phyloP scores from a whole-genome alignment of 1,284 basidiomycete genomes.

The Macrocystidia cucumis region DNA sequence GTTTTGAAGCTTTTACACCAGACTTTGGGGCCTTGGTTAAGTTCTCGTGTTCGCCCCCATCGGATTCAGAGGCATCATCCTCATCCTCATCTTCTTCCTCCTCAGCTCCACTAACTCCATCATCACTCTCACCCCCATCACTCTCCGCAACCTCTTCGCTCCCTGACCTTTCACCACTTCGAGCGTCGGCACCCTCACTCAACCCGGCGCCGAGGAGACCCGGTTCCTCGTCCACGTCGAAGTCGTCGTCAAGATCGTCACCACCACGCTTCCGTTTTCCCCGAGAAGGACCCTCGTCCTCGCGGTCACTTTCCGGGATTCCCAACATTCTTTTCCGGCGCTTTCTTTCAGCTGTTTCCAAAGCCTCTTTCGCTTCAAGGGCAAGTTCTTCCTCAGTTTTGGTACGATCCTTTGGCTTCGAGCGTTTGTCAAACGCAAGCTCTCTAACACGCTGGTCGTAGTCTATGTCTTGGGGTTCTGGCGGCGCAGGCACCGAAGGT shows the following conservation, averaged over 20 bases:
- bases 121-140: slow-evolving; percentile 24
- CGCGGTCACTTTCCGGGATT: slow-evolving; percentile 55
- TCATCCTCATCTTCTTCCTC: slow-evolving; percentile 21
- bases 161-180: slow-evolving; percentile 24
- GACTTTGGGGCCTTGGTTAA: slow-evolving; percentile 21
- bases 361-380: slow-evolving; percentile 78
- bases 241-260: slow-evolving; percentile 95
- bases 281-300: slow-evolving; percentile 43
- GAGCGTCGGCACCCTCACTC: slow-evolving; percentile 34
- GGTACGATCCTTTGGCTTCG: slow-evolving; percentile 91
- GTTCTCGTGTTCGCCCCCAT: slow-evolving; percentile 35
- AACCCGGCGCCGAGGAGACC: slow-evolving; percentile 38
- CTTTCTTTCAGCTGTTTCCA: slow-evolving; percentile 82
- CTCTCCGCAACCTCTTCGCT: slow-evolving; percentile 25
- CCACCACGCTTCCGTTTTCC: slow-evolving; percentile 47
- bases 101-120: slow-evolving; percentile 29
- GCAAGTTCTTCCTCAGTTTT: slow-evolving; percentile 96
- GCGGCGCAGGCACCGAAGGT: slow-evolving; percentile 16
- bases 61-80: slow-evolving; percentile 7
- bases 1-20: slow-evolving; percentile 21
- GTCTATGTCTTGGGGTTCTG: slow-evolving; percentile 36
- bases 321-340: slow-evolving; percentile 86
- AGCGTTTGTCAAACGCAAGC: slow-evolving; percentile 89
- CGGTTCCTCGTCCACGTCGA: slow-evolving; percentile 46
- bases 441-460: slow-evolving; percentile 93